These are phyloP conservation scores for Acanthamoeba triangularis DNA, from an alignment of 208 protist genomes.

Conservation along the genomic window DNA sequence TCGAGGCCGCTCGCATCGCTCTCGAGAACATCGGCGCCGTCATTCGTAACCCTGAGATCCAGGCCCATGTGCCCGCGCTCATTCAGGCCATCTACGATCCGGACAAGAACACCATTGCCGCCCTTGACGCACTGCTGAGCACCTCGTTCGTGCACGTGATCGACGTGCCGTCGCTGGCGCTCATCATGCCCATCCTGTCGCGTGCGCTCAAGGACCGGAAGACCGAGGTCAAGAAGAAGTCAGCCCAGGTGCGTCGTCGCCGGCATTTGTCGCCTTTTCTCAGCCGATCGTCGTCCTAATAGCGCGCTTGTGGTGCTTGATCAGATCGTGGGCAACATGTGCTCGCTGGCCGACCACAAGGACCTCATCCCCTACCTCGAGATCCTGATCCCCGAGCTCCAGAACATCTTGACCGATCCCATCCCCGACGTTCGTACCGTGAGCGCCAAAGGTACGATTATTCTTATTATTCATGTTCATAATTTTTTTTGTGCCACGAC, in stretches of 20 bases:
- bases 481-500: background rate
- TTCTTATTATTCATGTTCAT: too few species aligned
- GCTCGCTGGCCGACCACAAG: conserved; percentile 88
- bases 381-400: conserved; percentile 88
- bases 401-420: conserved; percentile 90
- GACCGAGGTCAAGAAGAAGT: conserved; percentile 91
- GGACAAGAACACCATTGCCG: conserved; percentile 80
- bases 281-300: background rate
- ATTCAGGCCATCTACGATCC: conserved; percentile 90
- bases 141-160: conserved; percentile 93
- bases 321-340: conserved; percentile 93
- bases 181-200: conserved; percentile 93
- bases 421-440: conserved; percentile 91
- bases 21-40: conserved; percentile 91
- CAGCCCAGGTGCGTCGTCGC: conserved; percentile 71
- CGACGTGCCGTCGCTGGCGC: conserved; percentile 92
- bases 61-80: conserved; percentile 84
- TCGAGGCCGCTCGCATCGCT: conserved; percentile 88
- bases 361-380: conserved; percentile 90
- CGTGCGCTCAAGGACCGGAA: conserved; percentile 90
- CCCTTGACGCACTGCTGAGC: conserved; percentile 88
- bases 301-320: background rate
- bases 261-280: too few species aligned
- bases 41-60: conserved; percentile 94
- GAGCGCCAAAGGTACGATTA: background rate